Evolutionary conservation across 78 protist species (phyloP).

Genomic region (Chrysochromulina tobinii): DNA sequence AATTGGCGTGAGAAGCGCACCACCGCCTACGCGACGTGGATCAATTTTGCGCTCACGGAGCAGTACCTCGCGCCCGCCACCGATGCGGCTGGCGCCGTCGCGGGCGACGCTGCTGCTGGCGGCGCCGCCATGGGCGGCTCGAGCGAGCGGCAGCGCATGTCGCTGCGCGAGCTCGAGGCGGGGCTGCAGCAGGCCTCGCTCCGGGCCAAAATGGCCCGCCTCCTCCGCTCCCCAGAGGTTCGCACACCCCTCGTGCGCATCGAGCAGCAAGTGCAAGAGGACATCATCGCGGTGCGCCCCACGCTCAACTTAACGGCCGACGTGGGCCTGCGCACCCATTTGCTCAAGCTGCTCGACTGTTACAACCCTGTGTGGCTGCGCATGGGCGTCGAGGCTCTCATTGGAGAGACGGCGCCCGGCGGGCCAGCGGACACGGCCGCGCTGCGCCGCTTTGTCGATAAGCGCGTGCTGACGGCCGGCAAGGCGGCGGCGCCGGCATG

Average conservation of each 20-base stretch:
- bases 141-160: background rate
- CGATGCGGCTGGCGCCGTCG: background rate
- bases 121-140: background rate
- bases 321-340: background rate
- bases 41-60: background rate
- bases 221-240: background rate
- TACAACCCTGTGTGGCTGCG: slow-evolving; percentile 19
- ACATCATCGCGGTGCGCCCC: background rate
- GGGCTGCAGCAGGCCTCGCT: background rate
- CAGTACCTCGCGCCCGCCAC: too few relatives aligned
- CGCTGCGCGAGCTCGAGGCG: background rate
- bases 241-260: background rate
- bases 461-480: background rate
- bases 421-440: background rate
- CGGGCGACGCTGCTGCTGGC: background rate
- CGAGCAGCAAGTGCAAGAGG: background rate
- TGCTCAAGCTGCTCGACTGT: background rate
- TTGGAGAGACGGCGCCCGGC: background rate
- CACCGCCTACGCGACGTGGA: background rate
- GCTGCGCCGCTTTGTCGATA: background rate
- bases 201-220: background rate
- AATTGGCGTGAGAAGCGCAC: background rate
- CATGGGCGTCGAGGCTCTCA: background rate
- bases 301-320: background rate
- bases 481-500: background rate